Evolutionary conservation across 352 stramenopile genomes (phyloP).

Genomic region (Thalassiosira mediterranea): DNA sequence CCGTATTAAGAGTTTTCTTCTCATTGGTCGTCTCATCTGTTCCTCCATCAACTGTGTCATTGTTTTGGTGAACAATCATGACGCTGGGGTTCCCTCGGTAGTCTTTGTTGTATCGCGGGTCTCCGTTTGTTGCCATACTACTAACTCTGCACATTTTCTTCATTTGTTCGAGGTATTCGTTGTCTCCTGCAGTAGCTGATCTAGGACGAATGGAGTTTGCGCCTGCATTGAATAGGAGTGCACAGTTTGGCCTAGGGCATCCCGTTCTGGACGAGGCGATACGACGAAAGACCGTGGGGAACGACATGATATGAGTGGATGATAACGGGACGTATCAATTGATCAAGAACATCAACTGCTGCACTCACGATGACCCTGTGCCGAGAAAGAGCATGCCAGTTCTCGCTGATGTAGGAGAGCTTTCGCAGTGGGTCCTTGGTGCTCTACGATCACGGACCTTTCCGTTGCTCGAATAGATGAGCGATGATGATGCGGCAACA

Average conservation of each 20-base stretch:
- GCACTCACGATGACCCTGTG: constrained; percentile 71
- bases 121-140: constrained; percentile 58
- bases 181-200: constrained; percentile 7
- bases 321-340: too few relatives aligned
- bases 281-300: too few relatives aligned
- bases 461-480: background rate
- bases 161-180: constrained; percentile 27
- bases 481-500: background rate
- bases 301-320: too few relatives aligned
- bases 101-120: constrained; percentile 81
- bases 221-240: constrained; percentile 61
- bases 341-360: too few relatives aligned
- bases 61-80: constrained; percentile 65
- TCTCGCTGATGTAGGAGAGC: background rate
- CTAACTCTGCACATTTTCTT: constrained; percentile 57
- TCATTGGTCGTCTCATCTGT: constrained; percentile 3
- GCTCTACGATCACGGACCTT: background rate
- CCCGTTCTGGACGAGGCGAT: constrained; percentile 45
- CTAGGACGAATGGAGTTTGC: constrained; percentile 9
- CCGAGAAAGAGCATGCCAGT: constrained; percentile 74
- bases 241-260: constrained; percentile 71
- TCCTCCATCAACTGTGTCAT: constrained; percentile 31
- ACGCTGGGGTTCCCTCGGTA: constrained; percentile 81
- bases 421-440: background rate
- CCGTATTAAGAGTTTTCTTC: constrained; percentile 36